These are phyloP conservation scores for Calonectria pteridis DNA, from an alignment of 2,329 filamentous ascomycete species.

Conservation along the genomic window DNA sequence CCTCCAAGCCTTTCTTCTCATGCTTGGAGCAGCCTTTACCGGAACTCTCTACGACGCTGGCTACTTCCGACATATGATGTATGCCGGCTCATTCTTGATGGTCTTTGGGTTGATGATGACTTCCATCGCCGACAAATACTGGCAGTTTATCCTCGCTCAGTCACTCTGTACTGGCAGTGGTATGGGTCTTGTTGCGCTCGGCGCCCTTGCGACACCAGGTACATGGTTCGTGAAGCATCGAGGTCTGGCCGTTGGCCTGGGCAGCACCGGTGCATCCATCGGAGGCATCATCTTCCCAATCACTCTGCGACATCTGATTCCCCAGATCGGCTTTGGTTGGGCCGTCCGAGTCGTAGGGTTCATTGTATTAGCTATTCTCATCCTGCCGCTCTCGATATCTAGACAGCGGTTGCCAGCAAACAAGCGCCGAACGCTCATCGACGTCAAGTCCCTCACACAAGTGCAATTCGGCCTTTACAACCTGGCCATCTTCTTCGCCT, in stretches of 20 bases:
- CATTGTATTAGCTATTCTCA: conserved; percentile 44
- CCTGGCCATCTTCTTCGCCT: conserved; percentile 49
- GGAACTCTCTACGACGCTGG: conserved; percentile 57
- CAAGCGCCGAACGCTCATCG: conserved; percentile 34
- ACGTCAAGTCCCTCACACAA: conserved; percentile 45
- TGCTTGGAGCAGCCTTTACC: conserved; percentile 51
- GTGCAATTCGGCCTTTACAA: conserved; percentile 40
- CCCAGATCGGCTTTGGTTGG: conserved; percentile 45
- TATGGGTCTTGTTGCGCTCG: not conserved
- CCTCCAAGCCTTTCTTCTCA: conserved; percentile 53
- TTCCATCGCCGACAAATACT: conserved; percentile 51
- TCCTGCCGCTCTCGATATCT: conserved; percentile 24
- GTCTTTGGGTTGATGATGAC: conserved; percentile 56
- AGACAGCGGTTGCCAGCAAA: conserved; percentile 37
- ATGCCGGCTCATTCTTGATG: conserved; percentile 49
- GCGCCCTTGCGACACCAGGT: not conserved
- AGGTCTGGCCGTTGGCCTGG: conserved; percentile 57
- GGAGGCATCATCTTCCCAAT: conserved; percentile 55
- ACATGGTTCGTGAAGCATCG: conserved; percentile 29
- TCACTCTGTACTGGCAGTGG: not conserved
- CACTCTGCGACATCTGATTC: conserved; percentile 47
- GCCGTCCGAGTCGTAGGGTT: not conserved
- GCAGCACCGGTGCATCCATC: conserved; percentile 54
- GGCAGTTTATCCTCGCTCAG: conserved; percentile 6
- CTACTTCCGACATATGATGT: conserved; percentile 48